Evolutionary conservation across 352 stramenopile species (phyloP), one percentile per base, ranked within the genome.

Genomic region (Pythium pyrilobum): DNA sequence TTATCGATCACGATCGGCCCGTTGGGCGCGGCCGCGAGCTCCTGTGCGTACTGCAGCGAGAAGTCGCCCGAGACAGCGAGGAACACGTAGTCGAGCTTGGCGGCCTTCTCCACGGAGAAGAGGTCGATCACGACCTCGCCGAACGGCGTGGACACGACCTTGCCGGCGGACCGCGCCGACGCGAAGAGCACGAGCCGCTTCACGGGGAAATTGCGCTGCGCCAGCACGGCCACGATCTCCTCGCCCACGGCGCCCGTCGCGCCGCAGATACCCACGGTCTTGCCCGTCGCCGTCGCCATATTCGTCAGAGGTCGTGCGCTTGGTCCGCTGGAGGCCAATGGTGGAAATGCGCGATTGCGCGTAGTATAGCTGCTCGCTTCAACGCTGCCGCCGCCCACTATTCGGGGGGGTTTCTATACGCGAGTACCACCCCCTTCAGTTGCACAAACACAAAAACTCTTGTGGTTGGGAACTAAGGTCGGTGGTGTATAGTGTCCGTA

Each of bases 1-100:
- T 99, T 99, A 73, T 99, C 96, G 70, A 99, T 98, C n/a, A 99
- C 95, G 20, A 98, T 77, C 8, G 89, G 84, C 2, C 90, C 83
- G 54, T 89, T 85, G 8, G 77, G 67, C 24, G 80, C 51, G 5
- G 76, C 71, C 11, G 86, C 85, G 60, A 99, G 89, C 44, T 96
- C 81, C 52, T 94, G 67, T 11, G 95, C 97, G 71, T 98, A 97
- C 69, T 98, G 77, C 45, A 98, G 73, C 36, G 95, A 94, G 60
- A 99, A 99, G 55, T 98, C 95, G 38, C 97, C 96, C 56, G 85
- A 96, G 32, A 99, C 97, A 5, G 97, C 96, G 53, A 99, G 73
- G 70, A 99, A 99, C 7, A 98, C 87, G 39, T 98, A 96, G 75
- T 99, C 95, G 45, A 97, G 90, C 64, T 96, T 88, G 40, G 81